Evolutionary conservation across 129 eudicot genomes (phyloP).

Genomic region (Flaveria robusta): DNA sequence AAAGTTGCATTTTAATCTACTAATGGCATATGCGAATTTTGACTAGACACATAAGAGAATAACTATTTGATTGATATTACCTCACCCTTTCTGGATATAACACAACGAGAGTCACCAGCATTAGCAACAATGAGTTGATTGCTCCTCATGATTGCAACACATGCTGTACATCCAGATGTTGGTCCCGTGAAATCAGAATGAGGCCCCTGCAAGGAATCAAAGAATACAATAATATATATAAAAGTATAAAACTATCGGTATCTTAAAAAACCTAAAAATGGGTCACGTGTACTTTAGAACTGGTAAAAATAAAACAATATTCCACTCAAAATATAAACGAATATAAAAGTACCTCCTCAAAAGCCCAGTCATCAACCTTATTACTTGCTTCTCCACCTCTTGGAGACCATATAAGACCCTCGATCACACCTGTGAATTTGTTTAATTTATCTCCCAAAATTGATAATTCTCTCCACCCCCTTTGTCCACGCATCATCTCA

Average conservation of each 20-base stretch:
- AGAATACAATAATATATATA: background rate
- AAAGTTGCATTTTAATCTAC: background rate
- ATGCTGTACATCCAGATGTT: conserved; percentile 93
- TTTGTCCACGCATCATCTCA: conserved; percentile 99
- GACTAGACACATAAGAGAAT: conserved; percentile 3
- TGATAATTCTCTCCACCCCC: conserved; percentile 99
- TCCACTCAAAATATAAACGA: background rate
- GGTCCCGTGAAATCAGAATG: conserved; percentile 98
- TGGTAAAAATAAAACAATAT: background rate
- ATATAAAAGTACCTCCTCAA: conserved; percentile 69
- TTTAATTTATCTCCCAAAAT: conserved; percentile 82
- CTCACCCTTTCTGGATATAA: conserved; percentile 95
- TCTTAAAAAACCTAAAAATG: background rate
- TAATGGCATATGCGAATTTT: background rate
- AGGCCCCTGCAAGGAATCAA: conserved; percentile 68
- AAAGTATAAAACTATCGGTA: background rate
- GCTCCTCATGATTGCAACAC: conserved; percentile 80
- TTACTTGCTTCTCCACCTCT: conserved; percentile 68
- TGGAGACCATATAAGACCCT: conserved; percentile 94
- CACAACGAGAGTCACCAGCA: conserved; percentile 98
- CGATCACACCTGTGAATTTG: conserved; percentile 86
- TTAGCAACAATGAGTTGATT: conserved; percentile 86
- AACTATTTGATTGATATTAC: conserved; percentile 40
- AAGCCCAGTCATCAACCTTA: conserved; percentile 84
- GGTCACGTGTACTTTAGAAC: conserved; percentile 1